These are phyloP conservation scores for Yarrowia sp. DNA, from an alignment of 805 yeast genomes.

Conservation along the genomic window DNA sequence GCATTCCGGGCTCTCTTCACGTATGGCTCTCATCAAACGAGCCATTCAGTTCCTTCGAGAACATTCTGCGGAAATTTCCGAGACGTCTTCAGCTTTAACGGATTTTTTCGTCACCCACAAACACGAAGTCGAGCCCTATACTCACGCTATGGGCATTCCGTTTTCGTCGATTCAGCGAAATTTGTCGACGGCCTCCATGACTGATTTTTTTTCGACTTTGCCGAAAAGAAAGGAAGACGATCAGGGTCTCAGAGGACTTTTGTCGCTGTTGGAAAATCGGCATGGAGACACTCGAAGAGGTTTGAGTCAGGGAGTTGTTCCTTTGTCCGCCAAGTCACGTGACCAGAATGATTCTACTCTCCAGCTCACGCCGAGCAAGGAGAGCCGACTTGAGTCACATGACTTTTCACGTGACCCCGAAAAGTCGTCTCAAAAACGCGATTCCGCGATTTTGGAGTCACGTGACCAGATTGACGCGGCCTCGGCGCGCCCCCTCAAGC, in stretches of 20 bases:
- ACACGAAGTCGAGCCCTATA: constrained; percentile 25
- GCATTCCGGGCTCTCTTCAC: constrained; percentile 73
- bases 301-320: neutral
- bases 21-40: constrained; percentile 70
- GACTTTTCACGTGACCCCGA: too few relatives aligned
- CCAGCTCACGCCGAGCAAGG: neutral
- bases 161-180: constrained; percentile 25
- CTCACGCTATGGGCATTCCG: constrained; percentile 16
- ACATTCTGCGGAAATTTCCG: constrained; percentile 39
- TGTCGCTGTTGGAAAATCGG: constrained; percentile 5
- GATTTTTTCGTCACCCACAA: constrained; percentile 2
- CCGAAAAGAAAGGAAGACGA: constrained; percentile 17
- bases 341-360: too few relatives aligned
- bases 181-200: constrained; percentile 25
- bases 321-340: neutral
- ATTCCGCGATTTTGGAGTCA: neutral
- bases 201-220: constrained; percentile 2
- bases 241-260: constrained; percentile 1
- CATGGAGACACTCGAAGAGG: constrained; percentile 11
- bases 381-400: too few relatives aligned
- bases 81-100: constrained; percentile 3
- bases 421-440: too few relatives aligned
- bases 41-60: constrained; percentile 71
- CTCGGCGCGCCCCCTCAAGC: neutral
- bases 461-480: neutral